Evolutionary conservation across 208 protist species (phyloP).

Genomic region (Acanthamoeba royreba): DNA sequence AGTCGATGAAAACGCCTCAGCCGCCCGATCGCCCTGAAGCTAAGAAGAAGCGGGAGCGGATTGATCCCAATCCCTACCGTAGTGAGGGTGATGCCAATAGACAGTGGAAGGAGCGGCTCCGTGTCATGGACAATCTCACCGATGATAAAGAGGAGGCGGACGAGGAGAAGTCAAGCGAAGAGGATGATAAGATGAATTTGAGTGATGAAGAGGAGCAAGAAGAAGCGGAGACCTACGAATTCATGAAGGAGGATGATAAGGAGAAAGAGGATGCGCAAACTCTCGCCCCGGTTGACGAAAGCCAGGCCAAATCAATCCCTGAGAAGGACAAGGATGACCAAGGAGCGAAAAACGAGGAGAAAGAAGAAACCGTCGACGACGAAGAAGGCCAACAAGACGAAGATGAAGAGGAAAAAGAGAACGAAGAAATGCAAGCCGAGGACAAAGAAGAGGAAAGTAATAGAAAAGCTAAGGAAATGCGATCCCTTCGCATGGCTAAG

Average conservation of each 20-base stretch:
- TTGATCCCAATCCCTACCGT: constrained; percentile 75
- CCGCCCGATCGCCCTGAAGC: not conserved
- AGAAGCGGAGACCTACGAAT: constrained; percentile 59
- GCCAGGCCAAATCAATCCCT: constrained; percentile 52
- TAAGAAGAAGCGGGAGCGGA: constrained; percentile 15
- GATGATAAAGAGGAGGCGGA: constrained; percentile 73
- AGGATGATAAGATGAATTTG: constrained; percentile 57
- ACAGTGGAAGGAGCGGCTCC: constrained; percentile 78
- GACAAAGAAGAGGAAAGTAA: constrained; percentile 40
- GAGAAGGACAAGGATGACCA: constrained; percentile 60
- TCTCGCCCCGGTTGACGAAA: constrained; percentile 33
- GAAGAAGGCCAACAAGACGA: constrained; percentile 63
- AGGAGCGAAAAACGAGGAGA: constrained; percentile 75
- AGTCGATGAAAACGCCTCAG: not conserved
- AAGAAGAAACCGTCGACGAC: constrained; percentile 48
- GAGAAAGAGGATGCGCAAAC: constrained; percentile 62
- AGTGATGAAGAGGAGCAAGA: not conserved
- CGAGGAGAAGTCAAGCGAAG: constrained; percentile 73
- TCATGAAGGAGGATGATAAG: constrained; percentile 66
- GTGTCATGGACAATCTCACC: constrained; percentile 68
- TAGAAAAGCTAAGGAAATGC: constrained; percentile 33
- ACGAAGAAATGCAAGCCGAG: constrained; percentile 15
- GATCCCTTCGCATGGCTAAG: not conserved
- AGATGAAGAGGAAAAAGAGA: constrained; percentile 24
- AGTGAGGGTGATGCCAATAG: constrained; percentile 72